Percentiles rank a stretch among this genome's conserved stretches.
Evolutionary conservation across 257 asterid species (phyloP).

Genomic region (Solanum sejunctum): DNA sequence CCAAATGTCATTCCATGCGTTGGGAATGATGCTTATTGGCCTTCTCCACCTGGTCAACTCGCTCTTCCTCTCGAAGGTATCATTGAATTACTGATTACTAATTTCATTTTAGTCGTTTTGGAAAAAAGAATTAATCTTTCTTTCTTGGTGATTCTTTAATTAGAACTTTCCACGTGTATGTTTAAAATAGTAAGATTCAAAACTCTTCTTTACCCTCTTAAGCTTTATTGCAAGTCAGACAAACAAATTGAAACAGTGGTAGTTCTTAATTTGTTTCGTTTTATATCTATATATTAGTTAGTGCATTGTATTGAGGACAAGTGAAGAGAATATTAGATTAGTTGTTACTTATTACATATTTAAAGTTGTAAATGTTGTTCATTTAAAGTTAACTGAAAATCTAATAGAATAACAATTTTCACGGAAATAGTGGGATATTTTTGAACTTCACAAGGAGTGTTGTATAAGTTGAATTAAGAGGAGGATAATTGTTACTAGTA

Average conservation of each 20-base stretch:
- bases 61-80: conserved; percentile 83
- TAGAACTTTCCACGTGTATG: background rate
- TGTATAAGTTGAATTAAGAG: background rate
- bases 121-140: background rate
- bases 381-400: background rate
- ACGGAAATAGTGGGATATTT: background rate
- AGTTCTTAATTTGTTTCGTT: background rate
- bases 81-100: background rate
- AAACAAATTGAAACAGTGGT: background rate
- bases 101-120: background rate
- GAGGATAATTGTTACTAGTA: background rate
- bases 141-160: background rate
- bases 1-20: conserved; percentile 87
- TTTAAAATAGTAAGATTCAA: background rate
- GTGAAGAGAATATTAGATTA: background rate
- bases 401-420: background rate
- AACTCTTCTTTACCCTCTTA: too few relatives aligned
- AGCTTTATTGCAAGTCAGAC: background rate
- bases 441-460: background rate
- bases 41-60: conserved; percentile 66
- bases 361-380: background rate
- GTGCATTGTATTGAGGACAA: background rate
- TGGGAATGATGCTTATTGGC: conserved; percentile 82
- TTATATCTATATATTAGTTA: background rate
- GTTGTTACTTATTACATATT: background rate